phyloP scores from a whole-genome alignment of 768 basidiomycete species.

The Rhodocollybia butyracea region DNA sequence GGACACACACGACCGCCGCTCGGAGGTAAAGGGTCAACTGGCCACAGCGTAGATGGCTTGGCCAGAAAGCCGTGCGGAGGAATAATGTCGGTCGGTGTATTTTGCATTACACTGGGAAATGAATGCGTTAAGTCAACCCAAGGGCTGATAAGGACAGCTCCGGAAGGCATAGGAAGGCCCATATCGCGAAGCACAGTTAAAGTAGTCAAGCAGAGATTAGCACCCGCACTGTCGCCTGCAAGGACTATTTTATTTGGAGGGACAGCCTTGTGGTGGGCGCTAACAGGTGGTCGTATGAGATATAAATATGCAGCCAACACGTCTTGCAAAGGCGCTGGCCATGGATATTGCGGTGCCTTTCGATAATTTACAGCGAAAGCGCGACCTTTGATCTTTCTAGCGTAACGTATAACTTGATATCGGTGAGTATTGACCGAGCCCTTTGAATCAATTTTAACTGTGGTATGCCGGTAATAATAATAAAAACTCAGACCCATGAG shows the following conservation, averaged over 20 bases:
- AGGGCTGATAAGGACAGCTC: slow-evolving; percentile 75
- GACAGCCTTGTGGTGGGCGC: slow-evolving; percentile 60
- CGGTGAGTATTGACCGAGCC: slow-evolving; percentile 65
- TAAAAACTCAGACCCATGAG: slow-evolving; percentile 65
- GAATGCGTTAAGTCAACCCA: slow-evolving; percentile 85
- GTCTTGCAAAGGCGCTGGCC: slow-evolving; percentile 76
- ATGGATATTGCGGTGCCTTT: slow-evolving; percentile 83
- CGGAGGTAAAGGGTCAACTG: slow-evolving; percentile 37
- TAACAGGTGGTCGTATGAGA: slow-evolving; percentile 65
- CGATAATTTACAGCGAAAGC: slow-evolving; percentile 67
- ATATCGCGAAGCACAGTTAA: slow-evolving; percentile 68
- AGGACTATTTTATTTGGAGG: slow-evolving; percentile 67
- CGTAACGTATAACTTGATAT: slow-evolving; percentile 57
- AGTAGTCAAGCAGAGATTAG: slow-evolving; percentile 56
- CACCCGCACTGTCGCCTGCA: slow-evolving; percentile 81
- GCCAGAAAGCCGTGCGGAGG: slow-evolving; percentile 60
- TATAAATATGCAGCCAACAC: slow-evolving; percentile 59
- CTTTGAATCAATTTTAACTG: slow-evolving; percentile 13
- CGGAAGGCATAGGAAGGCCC: slow-evolving; percentile 67
- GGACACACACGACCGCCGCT: slow-evolving; percentile 31
- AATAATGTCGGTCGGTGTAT: slow-evolving; percentile 66
- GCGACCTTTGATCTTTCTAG: slow-evolving; percentile 68
- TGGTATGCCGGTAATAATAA: slow-evolving; percentile 12
- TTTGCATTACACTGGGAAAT: slow-evolving; percentile 72
- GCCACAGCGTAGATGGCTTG: slow-evolving; percentile 59